These are phyloP conservation scores for Moesziomyces sp. DNA, from an alignment of 1,284 basidiomycete species.

Conservation along the genomic window DNA sequence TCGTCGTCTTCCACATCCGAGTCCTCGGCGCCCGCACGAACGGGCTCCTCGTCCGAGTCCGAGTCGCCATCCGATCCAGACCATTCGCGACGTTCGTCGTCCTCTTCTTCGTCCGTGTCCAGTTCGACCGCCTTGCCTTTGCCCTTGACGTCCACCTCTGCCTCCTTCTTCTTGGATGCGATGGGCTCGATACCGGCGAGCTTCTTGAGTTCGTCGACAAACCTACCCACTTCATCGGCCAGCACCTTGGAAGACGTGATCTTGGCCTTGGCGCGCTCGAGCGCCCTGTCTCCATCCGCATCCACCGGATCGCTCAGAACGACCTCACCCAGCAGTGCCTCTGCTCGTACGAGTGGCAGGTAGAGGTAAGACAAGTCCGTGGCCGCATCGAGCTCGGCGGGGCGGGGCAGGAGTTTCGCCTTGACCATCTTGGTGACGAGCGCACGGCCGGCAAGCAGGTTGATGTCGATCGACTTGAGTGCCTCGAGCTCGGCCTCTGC, in stretches of 20 bases:
- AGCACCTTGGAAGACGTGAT: conserved; percentile 81
- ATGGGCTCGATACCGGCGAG: conserved; percentile 28
- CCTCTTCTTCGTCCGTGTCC: conserved; percentile 39
- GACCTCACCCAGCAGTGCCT: conserved; percentile 59
- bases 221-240: conserved; percentile 74
- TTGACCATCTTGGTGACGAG: conserved; percentile 59
- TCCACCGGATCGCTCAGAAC: conserved; percentile 23
- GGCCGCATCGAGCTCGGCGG: conserved; percentile 2
- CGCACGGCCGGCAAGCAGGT: conserved; percentile 39
- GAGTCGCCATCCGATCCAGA: conserved; percentile 53
- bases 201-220: conserved; percentile 70
- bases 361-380: conserved; percentile 11
- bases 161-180: conserved; percentile 2
- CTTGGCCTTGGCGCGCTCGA: conserved; percentile 77
- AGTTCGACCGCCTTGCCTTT: conserved; percentile 29
- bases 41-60: conserved; percentile 18
- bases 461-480: conserved; percentile 73
- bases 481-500: conserved; percentile 76
- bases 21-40: conserved; percentile 17
- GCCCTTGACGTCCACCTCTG: conserved; percentile 16
- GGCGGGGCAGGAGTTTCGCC: conserved; percentile 44
- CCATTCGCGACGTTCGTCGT: conserved; percentile 26
- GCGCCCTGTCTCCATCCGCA: conserved; percentile 60
- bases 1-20: conserved; percentile 10
- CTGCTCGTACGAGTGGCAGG: conserved; percentile 33